Evolutionary conservation across 495 filamentous ascomycete genomes (phyloP).

Genomic region (Aspergillus avenaceus): DNA sequence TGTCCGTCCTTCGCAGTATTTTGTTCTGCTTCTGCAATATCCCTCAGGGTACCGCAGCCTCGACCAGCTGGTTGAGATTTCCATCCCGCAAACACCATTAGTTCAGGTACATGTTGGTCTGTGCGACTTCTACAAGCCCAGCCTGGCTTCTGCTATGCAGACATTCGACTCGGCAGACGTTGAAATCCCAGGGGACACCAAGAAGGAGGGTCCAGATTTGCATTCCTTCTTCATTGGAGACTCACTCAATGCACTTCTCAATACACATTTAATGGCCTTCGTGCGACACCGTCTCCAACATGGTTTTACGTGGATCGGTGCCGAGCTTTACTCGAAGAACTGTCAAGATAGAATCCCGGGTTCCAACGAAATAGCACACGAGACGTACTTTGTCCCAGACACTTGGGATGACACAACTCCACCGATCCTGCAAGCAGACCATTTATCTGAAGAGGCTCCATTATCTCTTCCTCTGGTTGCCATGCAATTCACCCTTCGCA

Average conservation of each 20-base stretch:
- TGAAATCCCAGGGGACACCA: background rate
- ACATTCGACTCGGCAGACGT: constrained; percentile 39
- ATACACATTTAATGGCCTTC: constrained; percentile 60
- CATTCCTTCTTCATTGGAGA: constrained; percentile 58
- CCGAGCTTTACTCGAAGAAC: constrained; percentile 60
- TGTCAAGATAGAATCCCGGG: too few species aligned
- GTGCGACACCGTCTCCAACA: constrained; percentile 53
- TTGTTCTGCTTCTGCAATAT: constrained; percentile 75
- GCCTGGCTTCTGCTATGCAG: constrained; percentile 31
- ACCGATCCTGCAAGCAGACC: constrained; percentile 44
- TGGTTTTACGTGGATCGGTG: constrained; percentile 63
- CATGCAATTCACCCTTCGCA: constrained; percentile 76
- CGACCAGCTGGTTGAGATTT: constrained; percentile 37
- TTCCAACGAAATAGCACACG: constrained; percentile 1
- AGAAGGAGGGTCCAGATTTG: background rate
- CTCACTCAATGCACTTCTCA: constrained; percentile 67
- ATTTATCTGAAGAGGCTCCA: constrained; percentile 32
- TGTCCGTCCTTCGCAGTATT: constrained; percentile 60
- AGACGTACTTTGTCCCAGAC: constrained; percentile 18
- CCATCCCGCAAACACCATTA: background rate
- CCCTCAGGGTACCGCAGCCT: constrained; percentile 52
- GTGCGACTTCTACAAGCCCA: constrained; percentile 47
- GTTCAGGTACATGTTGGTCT: constrained; percentile 44
- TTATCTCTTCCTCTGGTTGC: constrained; percentile 67
- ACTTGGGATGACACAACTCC: constrained; percentile 22